Percentiles rank a stretch among this genome's conserved stretches.
Conservation (phyloP, 305 asterid genomes). For the Fraxinus paxiana region DNA sequence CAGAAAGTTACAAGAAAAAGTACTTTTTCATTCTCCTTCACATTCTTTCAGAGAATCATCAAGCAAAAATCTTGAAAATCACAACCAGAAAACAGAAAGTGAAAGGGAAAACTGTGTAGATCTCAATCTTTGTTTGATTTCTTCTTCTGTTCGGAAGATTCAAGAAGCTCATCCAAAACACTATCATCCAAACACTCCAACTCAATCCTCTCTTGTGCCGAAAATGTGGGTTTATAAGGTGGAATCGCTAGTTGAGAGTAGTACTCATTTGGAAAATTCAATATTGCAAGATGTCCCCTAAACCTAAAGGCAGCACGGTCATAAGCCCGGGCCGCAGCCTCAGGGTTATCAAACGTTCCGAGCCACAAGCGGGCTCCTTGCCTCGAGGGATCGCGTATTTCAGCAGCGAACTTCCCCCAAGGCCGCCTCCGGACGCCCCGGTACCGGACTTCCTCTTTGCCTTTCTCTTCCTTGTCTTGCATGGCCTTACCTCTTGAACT, state of each 20-base stretch:
- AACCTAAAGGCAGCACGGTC: conserved; percentile 60
- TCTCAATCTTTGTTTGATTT: conserved; percentile 3
- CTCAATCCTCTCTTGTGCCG: conserved; percentile 40
- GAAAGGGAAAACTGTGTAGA: background rate
- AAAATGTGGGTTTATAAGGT: background rate
- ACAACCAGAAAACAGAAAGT: background rate
- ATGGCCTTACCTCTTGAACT: conserved; percentile 46
- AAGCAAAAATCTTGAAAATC: background rate
- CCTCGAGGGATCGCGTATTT: conserved; percentile 71
- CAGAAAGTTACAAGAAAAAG: background rate
- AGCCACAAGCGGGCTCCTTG: conserved; percentile 65
- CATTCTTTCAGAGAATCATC: background rate
- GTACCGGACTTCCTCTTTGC: conserved; percentile 42
- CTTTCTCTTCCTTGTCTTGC: conserved; percentile 43
- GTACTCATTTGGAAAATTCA: conserved; percentile 69
- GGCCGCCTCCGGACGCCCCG: conserved; percentile 71
- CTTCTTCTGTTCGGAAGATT: conserved; percentile 34
- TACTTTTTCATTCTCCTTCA: background rate
- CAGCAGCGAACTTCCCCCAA: conserved; percentile 80
- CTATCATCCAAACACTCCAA: conserved; percentile 45
- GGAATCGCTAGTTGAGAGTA: conserved; percentile 52
- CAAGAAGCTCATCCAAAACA: conserved; percentile 55
- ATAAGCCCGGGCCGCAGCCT: conserved; percentile 77
- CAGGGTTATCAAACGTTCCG: conserved; percentile 74
- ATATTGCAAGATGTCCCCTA: conserved; percentile 66